These are phyloP conservation scores for Trametes punicea DNA, from an alignment of 768 basidiomycete species.

Conservation along the genomic window DNA sequence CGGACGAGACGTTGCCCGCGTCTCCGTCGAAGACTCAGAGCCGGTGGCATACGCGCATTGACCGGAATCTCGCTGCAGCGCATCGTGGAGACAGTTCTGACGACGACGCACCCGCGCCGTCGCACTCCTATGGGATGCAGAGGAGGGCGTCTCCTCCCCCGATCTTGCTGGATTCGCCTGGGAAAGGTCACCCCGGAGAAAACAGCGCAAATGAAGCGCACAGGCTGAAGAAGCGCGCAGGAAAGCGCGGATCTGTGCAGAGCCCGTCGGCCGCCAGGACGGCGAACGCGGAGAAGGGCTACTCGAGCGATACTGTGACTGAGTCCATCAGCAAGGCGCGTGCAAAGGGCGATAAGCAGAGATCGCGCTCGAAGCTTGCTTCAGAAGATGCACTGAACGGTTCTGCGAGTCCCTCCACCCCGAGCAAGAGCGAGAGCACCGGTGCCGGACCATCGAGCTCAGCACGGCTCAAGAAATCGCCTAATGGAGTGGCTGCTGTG, in stretches of 20 bases:
- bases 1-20: background rate
- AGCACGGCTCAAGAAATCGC: conserved; percentile 10
- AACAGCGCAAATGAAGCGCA: conserved; percentile 1
- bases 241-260: conserved; percentile 22
- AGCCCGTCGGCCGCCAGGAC: background rate
- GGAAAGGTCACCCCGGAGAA: too few species aligned
- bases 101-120: conserved; percentile 25
- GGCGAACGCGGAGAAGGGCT: conserved; percentile 23
- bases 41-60: conserved; percentile 38
- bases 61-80: conserved; percentile 29
- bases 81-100: conserved; percentile 27
- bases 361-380: background rate
- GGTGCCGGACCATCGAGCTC: background rate
- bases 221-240: conserved; percentile 21
- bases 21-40: conserved; percentile 12
- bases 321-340: conserved; percentile 17
- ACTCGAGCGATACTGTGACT: conserved; percentile 25
- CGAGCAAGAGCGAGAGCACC: background rate
- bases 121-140: background rate
- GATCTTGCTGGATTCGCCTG: background rate
- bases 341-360: conserved; percentile 8
- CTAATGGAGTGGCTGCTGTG: background rate
- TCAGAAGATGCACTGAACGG: conserved; percentile 2
- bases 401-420: conserved; percentile 1
- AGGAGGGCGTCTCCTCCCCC: background rate